Conservation (phyloP, 108 stramenopile genomes). For the Skeletonema potamos region DNA sequence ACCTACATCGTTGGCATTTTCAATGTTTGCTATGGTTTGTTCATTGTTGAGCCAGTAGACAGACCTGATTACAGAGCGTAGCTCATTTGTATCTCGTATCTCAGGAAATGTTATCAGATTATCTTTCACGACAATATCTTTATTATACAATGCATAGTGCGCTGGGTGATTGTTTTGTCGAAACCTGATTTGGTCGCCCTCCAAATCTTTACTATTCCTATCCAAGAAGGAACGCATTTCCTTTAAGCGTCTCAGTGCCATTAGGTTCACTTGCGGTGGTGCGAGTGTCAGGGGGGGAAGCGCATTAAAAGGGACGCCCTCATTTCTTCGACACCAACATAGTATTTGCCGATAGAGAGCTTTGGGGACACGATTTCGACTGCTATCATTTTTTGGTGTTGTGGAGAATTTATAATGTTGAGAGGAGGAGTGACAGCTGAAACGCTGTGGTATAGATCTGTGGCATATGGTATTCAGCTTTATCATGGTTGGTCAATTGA, state of each 20-base stretch:
- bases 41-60: constrained; percentile 68
- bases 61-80: constrained; percentile 52
- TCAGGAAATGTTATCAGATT: constrained; percentile 51
- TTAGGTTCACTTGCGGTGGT: constrained; percentile 54
- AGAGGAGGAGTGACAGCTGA: neutral
- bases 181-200: neutral
- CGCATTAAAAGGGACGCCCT: constrained; percentile 57
- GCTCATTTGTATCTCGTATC: constrained; percentile 53
- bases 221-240: constrained; percentile 35
- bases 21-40: constrained; percentile 14
- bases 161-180: constrained; percentile 29
- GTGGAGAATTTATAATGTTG: neutral
- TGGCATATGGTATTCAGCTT: no score
- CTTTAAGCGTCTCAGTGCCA: constrained; percentile 27
- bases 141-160: constrained; percentile 40
- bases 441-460: neutral
- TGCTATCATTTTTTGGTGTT: neutral
- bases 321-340: constrained; percentile 59
- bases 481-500: neutral
- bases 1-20: neutral
- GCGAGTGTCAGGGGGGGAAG: constrained; percentile 66
- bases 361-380: constrained; percentile 35
- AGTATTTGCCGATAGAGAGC: constrained; percentile 77
- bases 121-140: constrained; percentile 41
- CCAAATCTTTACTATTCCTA: constrained; percentile 14